A percentile compares a stretch with the other conserved stretches of the same genome.
phyloP scores from a whole-genome alignment of 768 basidiomycete species.

The Agaricus subrufescens region DNA sequence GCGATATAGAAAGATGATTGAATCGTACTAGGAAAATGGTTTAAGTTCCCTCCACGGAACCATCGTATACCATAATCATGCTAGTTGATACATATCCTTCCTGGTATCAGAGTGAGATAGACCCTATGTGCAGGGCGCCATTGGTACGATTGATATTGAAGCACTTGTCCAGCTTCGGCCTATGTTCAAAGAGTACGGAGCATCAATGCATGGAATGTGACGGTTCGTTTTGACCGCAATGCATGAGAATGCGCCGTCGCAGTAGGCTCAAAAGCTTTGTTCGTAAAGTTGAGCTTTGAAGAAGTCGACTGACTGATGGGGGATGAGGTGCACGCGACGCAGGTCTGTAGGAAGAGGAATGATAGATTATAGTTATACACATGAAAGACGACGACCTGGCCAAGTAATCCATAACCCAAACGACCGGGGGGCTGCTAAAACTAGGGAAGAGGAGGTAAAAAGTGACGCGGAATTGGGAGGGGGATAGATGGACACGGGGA shows the following conservation, averaged over 20 bases:
- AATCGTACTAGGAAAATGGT: too few species aligned
- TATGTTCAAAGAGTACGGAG: constrained; percentile 6
- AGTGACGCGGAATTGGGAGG: neutral
- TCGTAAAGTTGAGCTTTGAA: neutral
- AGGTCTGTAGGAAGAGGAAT: constrained; percentile 9
- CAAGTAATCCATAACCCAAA: constrained; percentile 10
- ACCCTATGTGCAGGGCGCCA: too few species aligned
- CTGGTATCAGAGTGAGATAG: too few species aligned
- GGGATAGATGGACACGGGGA: neutral
- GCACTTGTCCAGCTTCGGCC: neutral
- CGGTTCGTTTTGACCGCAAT: neutral
- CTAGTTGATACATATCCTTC: too few species aligned
- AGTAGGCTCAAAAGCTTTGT: neutral
- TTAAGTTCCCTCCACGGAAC: too few species aligned
- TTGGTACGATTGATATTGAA: too few species aligned
- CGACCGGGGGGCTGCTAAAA: constrained; percentile 7
- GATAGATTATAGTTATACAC: constrained; percentile 12
- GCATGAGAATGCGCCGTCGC: neutral
- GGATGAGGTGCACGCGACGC: neutral
- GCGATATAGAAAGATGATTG: too few species aligned
- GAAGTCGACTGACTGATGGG: neutral
- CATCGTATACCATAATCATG: too few species aligned
- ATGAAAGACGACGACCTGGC: constrained; percentile 9
- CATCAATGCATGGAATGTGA: constrained; percentile 5
- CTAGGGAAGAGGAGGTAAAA: neutral